phyloP scores from a whole-genome alignment of 768 basidiomycete species.

The Podaxis sp. region DNA sequence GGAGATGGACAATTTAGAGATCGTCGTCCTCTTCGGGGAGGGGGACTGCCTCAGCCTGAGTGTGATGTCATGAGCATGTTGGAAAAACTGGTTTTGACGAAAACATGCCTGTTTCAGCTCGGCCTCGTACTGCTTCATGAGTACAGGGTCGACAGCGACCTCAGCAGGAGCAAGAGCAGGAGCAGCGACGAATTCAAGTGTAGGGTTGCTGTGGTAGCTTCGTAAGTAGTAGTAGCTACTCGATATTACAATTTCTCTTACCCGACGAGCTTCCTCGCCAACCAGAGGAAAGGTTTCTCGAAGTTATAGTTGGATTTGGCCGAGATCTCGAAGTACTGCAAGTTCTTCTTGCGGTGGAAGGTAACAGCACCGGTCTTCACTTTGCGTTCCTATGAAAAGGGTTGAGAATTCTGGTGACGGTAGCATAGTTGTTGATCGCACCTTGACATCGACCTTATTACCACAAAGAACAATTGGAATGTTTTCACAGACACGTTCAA shows the following conservation, averaged over 20 bases:
- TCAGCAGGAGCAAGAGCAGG: conserved; percentile 95
- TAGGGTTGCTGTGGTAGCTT: conserved; percentile 57
- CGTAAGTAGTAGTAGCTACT: background rate
- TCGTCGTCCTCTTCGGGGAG: conserved; percentile 98
- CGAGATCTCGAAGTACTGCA: conserved; percentile 99
- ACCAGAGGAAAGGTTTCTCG: conserved; percentile 99
- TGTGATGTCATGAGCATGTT: background rate
- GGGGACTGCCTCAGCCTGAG: conserved; percentile 83
- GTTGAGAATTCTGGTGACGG: background rate
- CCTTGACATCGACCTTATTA: conserved; percentile 99
- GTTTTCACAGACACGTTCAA: conserved; percentile 99
- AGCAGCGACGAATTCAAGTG: conserved; percentile 94
- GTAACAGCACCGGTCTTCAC: conserved; percentile 98
- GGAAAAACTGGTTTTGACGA: conserved; percentile 6
- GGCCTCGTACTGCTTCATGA: conserved; percentile 77
- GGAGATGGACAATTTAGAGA: conserved; percentile 41
- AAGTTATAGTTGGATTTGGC: conserved; percentile 99
- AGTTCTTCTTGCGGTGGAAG: conserved; percentile 99
- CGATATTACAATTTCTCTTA: conserved; percentile 35
- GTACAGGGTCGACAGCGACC: conserved; percentile 71
- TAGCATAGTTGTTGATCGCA: conserved; percentile 31
- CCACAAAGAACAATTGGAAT: conserved; percentile 99
- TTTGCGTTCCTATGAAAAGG: conserved; percentile 82
- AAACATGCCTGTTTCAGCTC: conserved; percentile 68
- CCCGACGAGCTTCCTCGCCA: conserved; percentile 97